Evolutionary conservation across 495 filamentous ascomycete genomes (phyloP), one percentile per base, ranked within the genome.

Genomic region (Diplogelasinospora grovesii): DNA sequence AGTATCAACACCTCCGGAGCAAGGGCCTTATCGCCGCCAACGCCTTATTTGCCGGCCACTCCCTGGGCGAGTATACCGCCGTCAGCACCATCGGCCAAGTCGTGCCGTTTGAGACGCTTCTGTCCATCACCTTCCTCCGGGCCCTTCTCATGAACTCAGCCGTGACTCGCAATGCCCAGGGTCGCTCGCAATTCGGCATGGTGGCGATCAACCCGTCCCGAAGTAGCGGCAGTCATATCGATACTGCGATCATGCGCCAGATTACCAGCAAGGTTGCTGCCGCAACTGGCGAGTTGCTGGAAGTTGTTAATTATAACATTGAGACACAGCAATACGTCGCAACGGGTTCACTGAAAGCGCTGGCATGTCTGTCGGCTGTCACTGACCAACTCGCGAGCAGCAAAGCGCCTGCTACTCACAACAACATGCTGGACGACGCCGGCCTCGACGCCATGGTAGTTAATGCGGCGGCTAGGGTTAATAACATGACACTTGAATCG

Each of bases 281-380:
- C 50, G 78, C 82, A 58, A 95, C 88, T 8, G 79, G 77, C 39
- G 90, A 87, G 87, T 71, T 96, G 5, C 61, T 96, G 43, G 89
- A 96, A 63, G 90, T 96, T 59, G 89, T 96, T 73, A 96, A 96
- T 64, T 86, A 87, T 70, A 96, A 96, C 64, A 83, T 96, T 50
- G 81, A 85, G 48, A 92, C 93, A 65, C 81, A 83, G 81, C 89
- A 96, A 60, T 96, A 96, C 56, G 89, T 96, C 50, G 87, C 84
- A 51, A 89, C 89, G 53, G 89, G 89, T n/a, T n/a, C n/a, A n/a
- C n/a, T n/a, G n/a, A n/a, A n/a, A n/a, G n/a, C n/a, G n/a, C n/a
- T n/a, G n/a, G n/a, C n/a, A n/a, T n/a, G n/a, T n/a, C n/a, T n/a
- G n/a, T n/a, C n/a, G n/a, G n/a, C n/a, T n/a, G n/a, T n/a, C n/a